Percentiles rank a stretch among this genome's conserved stretches.
Conservation (phyloP, 257 asterid genomes). For the Dorcoceras hygrometricum region DNA sequence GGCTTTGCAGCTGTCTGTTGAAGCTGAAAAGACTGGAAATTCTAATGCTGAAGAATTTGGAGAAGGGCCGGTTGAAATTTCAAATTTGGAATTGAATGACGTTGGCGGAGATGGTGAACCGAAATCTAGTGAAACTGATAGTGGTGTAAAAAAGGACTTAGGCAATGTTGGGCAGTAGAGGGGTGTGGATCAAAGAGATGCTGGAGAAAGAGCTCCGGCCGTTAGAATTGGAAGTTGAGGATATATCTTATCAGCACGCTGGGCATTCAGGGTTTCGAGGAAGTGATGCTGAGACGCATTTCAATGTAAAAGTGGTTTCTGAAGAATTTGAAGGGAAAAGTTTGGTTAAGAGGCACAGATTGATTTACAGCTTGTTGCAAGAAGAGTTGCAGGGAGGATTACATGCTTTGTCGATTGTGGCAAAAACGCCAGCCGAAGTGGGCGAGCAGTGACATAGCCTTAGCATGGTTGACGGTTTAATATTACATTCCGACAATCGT, state of each 20-base stretch:
- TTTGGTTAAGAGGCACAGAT: conserved; percentile 86
- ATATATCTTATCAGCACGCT: conserved; percentile 82
- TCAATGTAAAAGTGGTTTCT: conserved; percentile 68
- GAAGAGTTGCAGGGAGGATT: conserved; percentile 75
- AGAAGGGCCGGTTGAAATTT: conserved; percentile 24
- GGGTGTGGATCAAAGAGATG: conserved; percentile 55
- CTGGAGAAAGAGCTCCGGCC: conserved; percentile 57
- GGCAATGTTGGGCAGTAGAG: conserved; percentile 51
- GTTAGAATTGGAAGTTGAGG: conserved; percentile 55
- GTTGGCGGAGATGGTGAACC: conserved; percentile 26
- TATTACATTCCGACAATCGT: conserved; percentile 3
- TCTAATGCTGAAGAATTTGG: conserved; percentile 13
- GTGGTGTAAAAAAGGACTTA: conserved; percentile 12
- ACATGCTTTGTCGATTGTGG: conserved; percentile 72
- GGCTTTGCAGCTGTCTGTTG: conserved; percentile 61
- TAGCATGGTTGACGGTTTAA: conserved; percentile 28
- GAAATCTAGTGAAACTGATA: conserved; percentile 25
- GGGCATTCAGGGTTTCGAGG: conserved; percentile 76
- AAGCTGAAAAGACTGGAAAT: conserved; percentile 41
- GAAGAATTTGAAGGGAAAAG: conserved; percentile 82
- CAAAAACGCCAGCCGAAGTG: conserved; percentile 71
- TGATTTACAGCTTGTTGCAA: conserved; percentile 69
- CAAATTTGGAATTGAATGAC: conserved; percentile 24
- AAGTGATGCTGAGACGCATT: conserved; percentile 82
- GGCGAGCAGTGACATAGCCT: conserved; percentile 27